phyloP scores from a whole-genome alignment of 768 basidiomycete species.

The Lactarius trivialis region DNA sequence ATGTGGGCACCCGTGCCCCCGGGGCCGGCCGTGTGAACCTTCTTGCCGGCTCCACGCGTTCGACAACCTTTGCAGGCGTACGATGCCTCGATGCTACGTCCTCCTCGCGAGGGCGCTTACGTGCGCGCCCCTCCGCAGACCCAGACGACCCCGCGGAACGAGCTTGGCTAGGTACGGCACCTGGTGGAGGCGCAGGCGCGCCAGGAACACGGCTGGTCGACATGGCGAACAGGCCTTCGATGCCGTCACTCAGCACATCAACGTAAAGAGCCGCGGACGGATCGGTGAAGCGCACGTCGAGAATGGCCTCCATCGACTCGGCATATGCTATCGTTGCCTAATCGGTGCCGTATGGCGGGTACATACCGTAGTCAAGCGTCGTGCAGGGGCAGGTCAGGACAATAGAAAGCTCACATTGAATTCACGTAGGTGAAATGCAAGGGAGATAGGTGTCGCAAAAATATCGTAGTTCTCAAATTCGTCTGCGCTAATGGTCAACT shows the following conservation, averaged over 20 bases:
- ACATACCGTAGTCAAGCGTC: not conserved
- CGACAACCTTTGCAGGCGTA: constrained; percentile 19
- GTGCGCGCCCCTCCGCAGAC: constrained; percentile 2
- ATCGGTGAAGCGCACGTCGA: constrained; percentile 73
- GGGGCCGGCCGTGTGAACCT: constrained; percentile 19
- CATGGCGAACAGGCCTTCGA: constrained; percentile 66
- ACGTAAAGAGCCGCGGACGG: constrained; percentile 71
- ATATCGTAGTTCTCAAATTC: constrained; percentile 79
- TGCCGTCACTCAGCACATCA: constrained; percentile 61
- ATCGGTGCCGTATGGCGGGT: not conserved
- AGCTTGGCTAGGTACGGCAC: constrained; percentile 1
- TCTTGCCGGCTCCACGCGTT: constrained; percentile 13
- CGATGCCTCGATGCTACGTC: constrained; percentile 6
- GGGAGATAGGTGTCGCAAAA: constrained; percentile 51
- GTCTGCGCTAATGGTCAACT: constrained; percentile 66
- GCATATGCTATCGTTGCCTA: constrained; percentile 79
- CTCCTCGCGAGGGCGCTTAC: constrained; percentile 18
- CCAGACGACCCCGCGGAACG: constrained; percentile 9
- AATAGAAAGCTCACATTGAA: constrained; percentile 52
- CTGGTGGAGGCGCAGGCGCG: constrained; percentile 1
- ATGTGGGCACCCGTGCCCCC: constrained; percentile 19
- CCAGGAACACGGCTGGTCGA: constrained; percentile 63
- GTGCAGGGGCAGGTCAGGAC: constrained; percentile 6
- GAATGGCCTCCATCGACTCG: constrained; percentile 55
- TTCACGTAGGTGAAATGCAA: constrained; percentile 78